These are phyloP conservation scores for Encephalitozoon intestinalis DNA, from an alignment of 371 early-diverging fungal genomes.

Conservation along the genomic window DNA sequence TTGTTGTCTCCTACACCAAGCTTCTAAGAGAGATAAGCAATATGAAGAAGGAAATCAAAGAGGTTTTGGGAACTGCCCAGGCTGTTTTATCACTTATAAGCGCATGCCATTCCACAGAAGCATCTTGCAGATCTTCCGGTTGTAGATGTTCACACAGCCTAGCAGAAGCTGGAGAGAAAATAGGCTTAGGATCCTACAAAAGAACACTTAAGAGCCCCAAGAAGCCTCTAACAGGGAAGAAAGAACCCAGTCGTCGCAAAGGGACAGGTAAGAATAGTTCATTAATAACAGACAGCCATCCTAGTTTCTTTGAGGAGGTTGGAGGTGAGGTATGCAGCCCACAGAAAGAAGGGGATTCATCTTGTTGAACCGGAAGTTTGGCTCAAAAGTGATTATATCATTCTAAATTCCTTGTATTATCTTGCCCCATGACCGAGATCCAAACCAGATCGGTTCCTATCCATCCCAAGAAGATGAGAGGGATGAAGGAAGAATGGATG, in stretches of 20 bases:
- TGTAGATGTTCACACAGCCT: neutral
- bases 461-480: constrained; percentile 78
- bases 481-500: constrained; percentile 84
- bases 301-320: neutral
- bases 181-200: too few relatives aligned
- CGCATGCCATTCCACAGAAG: neutral
- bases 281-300: neutral
- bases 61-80: neutral
- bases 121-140: neutral
- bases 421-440: constrained; percentile 1
- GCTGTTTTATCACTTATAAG: neutral
- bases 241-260: neutral
- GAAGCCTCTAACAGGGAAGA: neutral
- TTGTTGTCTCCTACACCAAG: constrained; percentile 24
- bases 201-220: too few relatives aligned
- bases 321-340: neutral
- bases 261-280: neutral
- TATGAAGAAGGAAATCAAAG: constrained; percentile 13
- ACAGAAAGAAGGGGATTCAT: neutral
- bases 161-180: too few relatives aligned
- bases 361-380: neutral
- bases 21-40: constrained; percentile 2
- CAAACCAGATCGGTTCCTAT: constrained; percentile 57
- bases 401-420: neutral
- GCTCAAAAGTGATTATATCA: neutral